Evolutionary conservation across 192 early-diverging fungal species (phyloP).

Genomic region (Nowakowskiella sp.): DNA sequence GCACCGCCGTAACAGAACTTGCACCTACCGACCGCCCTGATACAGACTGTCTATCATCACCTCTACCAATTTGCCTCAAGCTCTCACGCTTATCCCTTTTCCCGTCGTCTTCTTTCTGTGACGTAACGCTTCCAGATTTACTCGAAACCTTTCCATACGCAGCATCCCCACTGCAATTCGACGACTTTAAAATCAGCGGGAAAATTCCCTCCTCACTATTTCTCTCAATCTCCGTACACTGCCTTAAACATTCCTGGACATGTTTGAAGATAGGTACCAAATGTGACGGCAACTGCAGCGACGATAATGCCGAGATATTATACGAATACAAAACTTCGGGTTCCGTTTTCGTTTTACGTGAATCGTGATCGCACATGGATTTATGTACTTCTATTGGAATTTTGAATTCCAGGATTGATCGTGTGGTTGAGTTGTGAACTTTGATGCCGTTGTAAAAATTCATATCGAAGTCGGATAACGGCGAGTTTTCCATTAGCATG

Average conservation of each 20-base stretch:
- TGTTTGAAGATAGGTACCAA: slow-evolving; percentile 30
- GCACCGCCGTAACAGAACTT: background rate
- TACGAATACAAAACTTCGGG: too few relatives aligned
- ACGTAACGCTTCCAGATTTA: background rate
- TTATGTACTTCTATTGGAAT: slow-evolving; percentile 26
- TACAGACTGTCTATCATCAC: background rate
- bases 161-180: slow-evolving; percentile 1
- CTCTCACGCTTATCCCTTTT: slow-evolving; percentile 3
- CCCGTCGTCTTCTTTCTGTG: slow-evolving; percentile 5
- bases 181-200: slow-evolving; percentile 43
- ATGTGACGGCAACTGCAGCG: slow-evolving; percentile 22
- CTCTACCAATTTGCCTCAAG: slow-evolving; percentile 4
- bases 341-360: too few relatives aligned
- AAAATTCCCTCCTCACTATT: slow-evolving; percentile 17
- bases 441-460: slow-evolving; percentile 56
- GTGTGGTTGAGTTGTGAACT: slow-evolving; percentile 30
- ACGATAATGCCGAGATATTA: too few relatives aligned
- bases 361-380: too few relatives aligned
- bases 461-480: slow-evolving; percentile 52
- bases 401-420: slow-evolving; percentile 28
- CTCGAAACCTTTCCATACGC: background rate
- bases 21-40: background rate
- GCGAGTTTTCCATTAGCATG: slow-evolving; percentile 58
- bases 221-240: slow-evolving; percentile 39
- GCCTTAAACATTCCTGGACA: slow-evolving; percentile 41